Base-by-base conservation (phyloP, 2,329 filamentous ascomycete species). In the Penicillium sclerotigenum region DNA sequence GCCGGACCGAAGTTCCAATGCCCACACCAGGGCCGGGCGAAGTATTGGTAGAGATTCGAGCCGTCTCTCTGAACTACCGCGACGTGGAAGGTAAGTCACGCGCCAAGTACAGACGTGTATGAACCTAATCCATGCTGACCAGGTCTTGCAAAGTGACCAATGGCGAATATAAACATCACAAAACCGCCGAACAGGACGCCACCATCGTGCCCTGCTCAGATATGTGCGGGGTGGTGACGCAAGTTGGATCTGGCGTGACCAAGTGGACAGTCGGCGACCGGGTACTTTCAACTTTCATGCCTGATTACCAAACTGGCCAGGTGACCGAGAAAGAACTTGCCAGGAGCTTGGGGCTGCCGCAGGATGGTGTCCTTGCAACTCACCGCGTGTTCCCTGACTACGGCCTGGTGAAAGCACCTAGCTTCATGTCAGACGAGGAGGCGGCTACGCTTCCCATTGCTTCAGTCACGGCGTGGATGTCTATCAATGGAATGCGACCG, bases 101-200 rank as follows among this genome's bases (percentile, higher is more conserved):
- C 5, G 3, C 20, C 33, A 47, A 37, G 5, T 10, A 37, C 8
- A 49, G 4, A 18, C 1, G 2, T 28, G 18, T n/a, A 37, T 18
- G 9, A n/a, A n/a, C n/a, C n/a, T n/a, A n/a, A n/a, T 6, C 1
- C 0, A 51, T 31, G 11, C 47, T 56, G 29, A 58, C 18, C 3
- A 6, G 28, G 5, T 5, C 1, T 18, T 5, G 36, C n/a, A 26
- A 56, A 87, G 87, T 89, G 20, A 79, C 78, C 65, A 85, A 81
- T 75, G 87, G 87, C 29, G 76, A 83, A 13, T 90, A 89, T 75
- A 84, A 78, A 67, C 85, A 89, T 71, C 85, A 89, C 74, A 79
- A 81, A 62, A 78, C 79, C 4, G 73, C 84, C 43, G 72, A 68
- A 36, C 65, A 74, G 56, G 59, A 65, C 47, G 50, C 70, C 50